Evolutionary conservation across 306 rosid genomes (phyloP).

Genomic region (Fragaria ananassa): DNA sequence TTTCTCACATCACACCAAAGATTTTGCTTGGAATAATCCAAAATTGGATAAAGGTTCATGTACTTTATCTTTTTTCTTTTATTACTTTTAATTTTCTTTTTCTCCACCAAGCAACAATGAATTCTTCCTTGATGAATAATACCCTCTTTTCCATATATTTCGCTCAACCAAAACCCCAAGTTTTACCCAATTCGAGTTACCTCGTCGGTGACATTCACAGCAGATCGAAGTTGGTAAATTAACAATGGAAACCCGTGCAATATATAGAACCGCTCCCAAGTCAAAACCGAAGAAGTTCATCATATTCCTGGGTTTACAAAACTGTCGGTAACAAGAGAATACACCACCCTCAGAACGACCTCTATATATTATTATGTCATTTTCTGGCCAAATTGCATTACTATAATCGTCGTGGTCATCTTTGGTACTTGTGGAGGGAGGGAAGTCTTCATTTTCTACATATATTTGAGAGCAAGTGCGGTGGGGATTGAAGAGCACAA

Average conservation of each 20-base stretch:
- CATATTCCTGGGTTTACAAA: background rate
- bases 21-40: background rate
- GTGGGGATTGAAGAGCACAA: conserved; percentile 1
- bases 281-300: background rate
- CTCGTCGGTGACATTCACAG: background rate
- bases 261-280: background rate
- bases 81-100: background rate
- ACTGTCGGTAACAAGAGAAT: background rate
- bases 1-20: background rate
- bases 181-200: background rate
- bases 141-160: background rate
- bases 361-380: background rate
- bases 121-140: background rate
- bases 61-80: background rate
- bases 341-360: background rate
- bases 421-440: background rate
- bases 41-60: background rate
- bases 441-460: background rate
- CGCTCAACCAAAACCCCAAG: background rate
- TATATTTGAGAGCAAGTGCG: background rate
- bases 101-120: background rate
- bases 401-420: background rate
- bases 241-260: background rate
- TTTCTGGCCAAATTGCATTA: background rate
- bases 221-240: background rate